Evolutionary conservation across 2,329 filamentous ascomycete genomes (phyloP).

Genomic region (Colletotrichum cereale): DNA sequence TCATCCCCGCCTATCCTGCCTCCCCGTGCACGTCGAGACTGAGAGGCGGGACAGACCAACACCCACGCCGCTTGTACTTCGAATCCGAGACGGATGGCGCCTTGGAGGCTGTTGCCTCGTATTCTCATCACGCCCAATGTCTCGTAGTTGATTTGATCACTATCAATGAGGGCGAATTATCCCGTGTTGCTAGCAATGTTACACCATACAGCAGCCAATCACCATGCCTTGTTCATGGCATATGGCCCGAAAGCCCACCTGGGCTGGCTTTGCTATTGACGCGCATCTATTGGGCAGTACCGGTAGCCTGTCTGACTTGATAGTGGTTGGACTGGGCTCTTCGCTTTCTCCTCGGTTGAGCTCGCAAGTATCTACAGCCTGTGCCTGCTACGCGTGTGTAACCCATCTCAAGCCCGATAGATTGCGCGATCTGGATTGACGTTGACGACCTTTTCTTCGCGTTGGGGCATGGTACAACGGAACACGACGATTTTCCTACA

Average conservation of each 20-base stretch:
- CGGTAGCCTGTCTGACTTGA: background rate
- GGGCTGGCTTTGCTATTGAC: background rate
- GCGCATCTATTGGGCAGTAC: constrained; percentile 20
- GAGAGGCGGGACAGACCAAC: constrained; percentile 2
- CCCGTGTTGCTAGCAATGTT: constrained; percentile 4
- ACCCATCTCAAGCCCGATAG: constrained; percentile 18
- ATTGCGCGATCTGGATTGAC: constrained; percentile 9
- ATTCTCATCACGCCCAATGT: background rate
- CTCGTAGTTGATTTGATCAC: background rate
- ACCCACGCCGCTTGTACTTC: background rate
- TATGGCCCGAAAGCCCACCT: background rate
- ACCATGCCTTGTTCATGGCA: background rate
- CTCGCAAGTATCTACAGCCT: constrained; percentile 12
- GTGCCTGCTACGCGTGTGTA: constrained; percentile 32
- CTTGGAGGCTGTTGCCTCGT: background rate
- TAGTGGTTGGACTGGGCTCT: constrained; percentile 5
- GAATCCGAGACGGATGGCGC: constrained; percentile 25
- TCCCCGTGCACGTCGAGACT: constrained; percentile 16
- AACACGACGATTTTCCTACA: background rate
- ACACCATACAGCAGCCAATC: constrained; percentile 1
- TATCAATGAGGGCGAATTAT: constrained; percentile 15
- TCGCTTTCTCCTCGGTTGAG: constrained; percentile 4
- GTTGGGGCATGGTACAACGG: constrained; percentile 19
- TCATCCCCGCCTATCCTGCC: constrained; percentile 10
- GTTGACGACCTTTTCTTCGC: constrained; percentile 30